These are phyloP conservation scores for Tulasnella sp. DNA, from an alignment of 768 basidiomycete genomes.

Conservation along the genomic window DNA sequence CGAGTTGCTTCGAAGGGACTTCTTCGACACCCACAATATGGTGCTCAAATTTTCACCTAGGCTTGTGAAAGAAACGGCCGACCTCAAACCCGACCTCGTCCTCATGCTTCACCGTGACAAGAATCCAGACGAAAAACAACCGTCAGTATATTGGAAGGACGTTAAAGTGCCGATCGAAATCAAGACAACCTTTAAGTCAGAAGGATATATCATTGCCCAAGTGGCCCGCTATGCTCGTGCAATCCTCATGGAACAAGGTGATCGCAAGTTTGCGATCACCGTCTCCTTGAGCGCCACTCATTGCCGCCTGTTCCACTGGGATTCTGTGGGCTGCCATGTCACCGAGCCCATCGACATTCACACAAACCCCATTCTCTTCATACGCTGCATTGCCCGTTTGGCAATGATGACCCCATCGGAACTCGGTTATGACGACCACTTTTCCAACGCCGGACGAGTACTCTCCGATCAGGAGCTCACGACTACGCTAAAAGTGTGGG, in stretches of 20 bases:
- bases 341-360: not conserved
- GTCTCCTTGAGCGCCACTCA: not conserved
- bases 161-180: constrained; percentile 12
- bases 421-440: not conserved
- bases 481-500: not conserved
- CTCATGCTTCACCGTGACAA: not conserved
- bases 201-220: not conserved
- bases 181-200: not conserved
- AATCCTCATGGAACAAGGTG: not conserved
- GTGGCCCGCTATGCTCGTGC: not conserved
- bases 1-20: not conserved
- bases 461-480: not conserved
- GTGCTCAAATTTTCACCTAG: not conserved
- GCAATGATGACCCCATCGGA: not conserved
- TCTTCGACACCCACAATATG: not conserved
- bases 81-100: not conserved
- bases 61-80: not conserved
- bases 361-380: not conserved
- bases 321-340: not conserved
- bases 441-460: not conserved
- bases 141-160: not conserved
- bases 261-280: constrained; percentile 8
- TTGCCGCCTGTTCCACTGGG: constrained; percentile 2
- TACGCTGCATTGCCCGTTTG: not conserved
- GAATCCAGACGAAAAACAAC: not conserved